Evolutionary conservation across 345 rosid genomes (phyloP).

Genomic region (Pseudoturritis turrita): DNA sequence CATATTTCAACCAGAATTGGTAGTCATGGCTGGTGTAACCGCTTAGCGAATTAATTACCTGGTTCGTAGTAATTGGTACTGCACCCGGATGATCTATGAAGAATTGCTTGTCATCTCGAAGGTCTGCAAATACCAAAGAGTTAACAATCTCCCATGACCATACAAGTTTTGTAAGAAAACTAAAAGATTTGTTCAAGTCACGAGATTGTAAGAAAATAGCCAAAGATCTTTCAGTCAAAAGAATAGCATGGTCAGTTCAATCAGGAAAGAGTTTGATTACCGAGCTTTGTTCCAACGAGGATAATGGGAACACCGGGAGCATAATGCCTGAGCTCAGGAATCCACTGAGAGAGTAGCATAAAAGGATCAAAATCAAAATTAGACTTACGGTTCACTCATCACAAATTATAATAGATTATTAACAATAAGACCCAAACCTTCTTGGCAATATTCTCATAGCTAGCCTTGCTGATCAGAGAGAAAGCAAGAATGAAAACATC

Average conservation of each 20-base stretch:
- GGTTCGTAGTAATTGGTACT: slow-evolving; percentile 56
- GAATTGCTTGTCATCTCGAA: slow-evolving; percentile 67
- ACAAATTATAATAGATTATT: neutral
- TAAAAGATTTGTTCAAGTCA: neutral
- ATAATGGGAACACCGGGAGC: slow-evolving; percentile 84
- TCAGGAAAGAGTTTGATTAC: slow-evolving; percentile 28
- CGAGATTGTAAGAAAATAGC: neutral
- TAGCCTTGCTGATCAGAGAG: slow-evolving; percentile 98
- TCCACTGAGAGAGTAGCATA: slow-evolving; percentile 59
- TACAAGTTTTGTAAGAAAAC: neutral
- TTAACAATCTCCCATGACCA: neutral
- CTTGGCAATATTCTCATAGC: slow-evolving; percentile 92
- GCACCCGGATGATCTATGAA: slow-evolving; percentile 72
- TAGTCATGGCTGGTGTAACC: neutral
- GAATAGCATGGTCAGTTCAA: neutral
- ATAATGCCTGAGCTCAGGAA: slow-evolving; percentile 89
- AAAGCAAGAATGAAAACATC: slow-evolving; percentile 95
- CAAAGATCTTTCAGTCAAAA: neutral
- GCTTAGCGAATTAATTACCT: slow-evolving; percentile 30
- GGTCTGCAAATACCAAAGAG: slow-evolving; percentile 42
- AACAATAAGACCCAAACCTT: slow-evolving; percentile 46
- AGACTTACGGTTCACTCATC: neutral
- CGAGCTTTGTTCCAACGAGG: slow-evolving; percentile 93
- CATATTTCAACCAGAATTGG: neutral
- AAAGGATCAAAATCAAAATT: neutral